These are phyloP conservation scores for Phellopilus nigrolimitatus DNA, from an alignment of 1,284 basidiomycete genomes.

Conservation along the genomic window DNA sequence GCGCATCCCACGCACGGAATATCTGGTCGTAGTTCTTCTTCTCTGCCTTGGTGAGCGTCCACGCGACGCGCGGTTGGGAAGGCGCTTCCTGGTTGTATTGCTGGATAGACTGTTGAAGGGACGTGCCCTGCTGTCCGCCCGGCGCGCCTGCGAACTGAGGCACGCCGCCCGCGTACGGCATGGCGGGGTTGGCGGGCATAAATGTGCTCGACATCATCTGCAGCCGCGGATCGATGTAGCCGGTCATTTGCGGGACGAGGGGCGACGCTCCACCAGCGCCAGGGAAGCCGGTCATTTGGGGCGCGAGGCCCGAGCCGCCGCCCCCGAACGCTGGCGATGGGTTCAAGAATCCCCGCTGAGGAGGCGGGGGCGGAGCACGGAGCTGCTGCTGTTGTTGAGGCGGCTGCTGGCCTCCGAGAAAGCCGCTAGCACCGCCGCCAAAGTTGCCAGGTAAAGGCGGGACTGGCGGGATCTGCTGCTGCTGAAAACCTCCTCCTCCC, in stretches of 20 bases:
- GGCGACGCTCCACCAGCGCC: slow-evolving; percentile 40
- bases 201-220: slow-evolving; percentile 84
- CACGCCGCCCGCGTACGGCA: slow-evolving; percentile 57
- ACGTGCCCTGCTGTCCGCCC: slow-evolving; percentile 49
- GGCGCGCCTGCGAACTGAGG: slow-evolving; percentile 64
- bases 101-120: slow-evolving; percentile 73
- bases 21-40: slow-evolving; percentile 97
- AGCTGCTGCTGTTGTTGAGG: slow-evolving; percentile 27
- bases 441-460: slow-evolving; percentile 58
- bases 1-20: slow-evolving; percentile 92
- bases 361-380: slow-evolving; percentile 29
- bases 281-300: slow-evolving; percentile 58
- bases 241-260: slow-evolving; percentile 76
- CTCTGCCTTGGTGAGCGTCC: slow-evolving; percentile 86
- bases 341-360: slow-evolving; percentile 47
- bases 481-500: slow-evolving; percentile 44
- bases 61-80: slow-evolving; percentile 78
- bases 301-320: slow-evolving; percentile 33
- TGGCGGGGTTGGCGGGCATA: slow-evolving; percentile 68
- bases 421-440: slow-evolving; percentile 38
- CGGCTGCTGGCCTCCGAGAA: slow-evolving; percentile 39
- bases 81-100: slow-evolving; percentile 72
- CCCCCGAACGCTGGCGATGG: slow-evolving; percentile 36
- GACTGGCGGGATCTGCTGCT: slow-evolving; percentile 53
- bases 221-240: slow-evolving; percentile 78